Evolutionary conservation across 768 basidiomycete species (phyloP).

Genomic region (Leccinum pellstonianum): DNA sequence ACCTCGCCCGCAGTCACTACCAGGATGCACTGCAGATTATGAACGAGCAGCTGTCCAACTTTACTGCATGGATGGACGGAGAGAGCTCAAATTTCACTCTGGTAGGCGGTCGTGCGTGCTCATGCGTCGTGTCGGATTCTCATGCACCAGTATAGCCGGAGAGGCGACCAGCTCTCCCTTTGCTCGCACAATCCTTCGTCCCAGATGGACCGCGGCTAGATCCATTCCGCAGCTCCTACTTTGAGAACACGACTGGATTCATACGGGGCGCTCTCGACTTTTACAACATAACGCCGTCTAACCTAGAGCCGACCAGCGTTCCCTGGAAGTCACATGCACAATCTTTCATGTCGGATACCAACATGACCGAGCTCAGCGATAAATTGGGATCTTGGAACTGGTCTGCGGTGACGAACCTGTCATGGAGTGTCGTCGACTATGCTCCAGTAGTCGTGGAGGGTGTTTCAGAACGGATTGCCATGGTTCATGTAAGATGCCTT

Average conservation of each 20-base stretch:
- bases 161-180: constrained; percentile 40
- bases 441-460: constrained; percentile 38
- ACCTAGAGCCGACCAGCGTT: constrained; percentile 35
- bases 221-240: constrained; percentile 55
- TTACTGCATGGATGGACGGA: constrained; percentile 72
- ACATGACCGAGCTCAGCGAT: constrained; percentile 48
- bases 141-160: constrained; percentile 41
- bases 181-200: constrained; percentile 51
- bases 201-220: constrained; percentile 45
- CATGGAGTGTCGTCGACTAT: constrained; percentile 67
- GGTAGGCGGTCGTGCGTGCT: constrained; percentile 39
- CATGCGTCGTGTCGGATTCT: not conserved
- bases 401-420: constrained; percentile 59
- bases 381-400: constrained; percentile 67
- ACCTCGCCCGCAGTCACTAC: constrained; percentile 60
- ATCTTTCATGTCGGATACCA: constrained; percentile 48
- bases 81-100: constrained; percentile 63
- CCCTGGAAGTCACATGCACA: constrained; percentile 54
- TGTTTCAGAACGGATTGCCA: constrained; percentile 47
- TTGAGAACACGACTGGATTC: constrained; percentile 76
- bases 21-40: constrained; percentile 61
- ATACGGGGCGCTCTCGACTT: constrained; percentile 60
- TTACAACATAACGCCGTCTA: constrained; percentile 60
- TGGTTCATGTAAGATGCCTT: constrained; percentile 59
- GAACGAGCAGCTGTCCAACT: constrained; percentile 65